A percentile compares a stretch with the other conserved stretches of the same genome.
These are phyloP conservation scores for Termitomyces sp. DNA, from an alignment of 768 basidiomycete genomes.

Conservation along the genomic window DNA sequence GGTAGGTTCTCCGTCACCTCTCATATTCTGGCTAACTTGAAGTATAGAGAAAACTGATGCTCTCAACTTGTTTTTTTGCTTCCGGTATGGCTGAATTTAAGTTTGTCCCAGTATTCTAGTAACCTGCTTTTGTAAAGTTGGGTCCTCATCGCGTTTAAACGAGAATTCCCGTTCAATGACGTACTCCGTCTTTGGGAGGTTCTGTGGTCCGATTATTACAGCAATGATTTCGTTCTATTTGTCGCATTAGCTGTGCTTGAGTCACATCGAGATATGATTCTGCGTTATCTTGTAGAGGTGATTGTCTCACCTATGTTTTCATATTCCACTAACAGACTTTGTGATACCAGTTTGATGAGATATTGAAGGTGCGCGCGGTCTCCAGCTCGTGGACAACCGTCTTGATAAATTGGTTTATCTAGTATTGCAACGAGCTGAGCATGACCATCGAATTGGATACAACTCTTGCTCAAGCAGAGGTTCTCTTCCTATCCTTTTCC, in stretches of 20 bases:
- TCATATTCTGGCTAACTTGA: background rate
- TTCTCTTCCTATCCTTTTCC: conserved; percentile 88
- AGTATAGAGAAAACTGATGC: conserved; percentile 76
- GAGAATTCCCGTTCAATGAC: conserved; percentile 92
- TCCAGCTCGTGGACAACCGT: background rate
- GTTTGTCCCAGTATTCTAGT: background rate
- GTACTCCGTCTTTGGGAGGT: conserved; percentile 92
- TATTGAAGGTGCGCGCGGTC: conserved; percentile 50
- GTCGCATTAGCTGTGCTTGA: conserved; percentile 92
- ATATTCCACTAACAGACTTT: background rate
- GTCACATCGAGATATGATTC: conserved; percentile 90
- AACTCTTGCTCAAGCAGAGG: conserved; percentile 94
- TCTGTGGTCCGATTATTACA: conserved; percentile 89
- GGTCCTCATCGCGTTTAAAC: conserved; percentile 92
- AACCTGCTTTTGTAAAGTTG: conserved; percentile 42
- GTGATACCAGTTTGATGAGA: conserved; percentile 65
- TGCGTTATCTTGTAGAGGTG: conserved; percentile 93
- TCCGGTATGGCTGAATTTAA: conserved; percentile 56
- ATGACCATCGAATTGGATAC: conserved; percentile 97
- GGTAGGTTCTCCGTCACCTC: conserved; percentile 34
- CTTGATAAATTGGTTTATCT: background rate
- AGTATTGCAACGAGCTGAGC: conserved; percentile 93
- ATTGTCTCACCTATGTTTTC: conserved; percentile 2
- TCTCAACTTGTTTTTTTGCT: conserved; percentile 96
- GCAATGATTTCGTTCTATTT: conserved; percentile 84